Conservation (phyloP, 768 basidiomycete genomes). For the Phallus indusiatus region DNA sequence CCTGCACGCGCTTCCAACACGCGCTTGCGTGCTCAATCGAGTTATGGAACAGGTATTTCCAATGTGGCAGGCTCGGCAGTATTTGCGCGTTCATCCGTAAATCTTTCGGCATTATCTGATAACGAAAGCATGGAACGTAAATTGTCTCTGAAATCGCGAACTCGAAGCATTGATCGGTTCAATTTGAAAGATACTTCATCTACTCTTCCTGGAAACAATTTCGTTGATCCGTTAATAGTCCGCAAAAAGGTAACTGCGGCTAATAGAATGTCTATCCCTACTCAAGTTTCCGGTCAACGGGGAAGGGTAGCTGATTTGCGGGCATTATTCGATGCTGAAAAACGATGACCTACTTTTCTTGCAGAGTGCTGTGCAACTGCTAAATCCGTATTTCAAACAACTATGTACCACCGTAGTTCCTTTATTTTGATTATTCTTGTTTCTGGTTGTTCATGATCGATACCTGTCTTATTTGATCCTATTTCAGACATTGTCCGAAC, state of each 20-base stretch:
- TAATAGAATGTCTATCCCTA: conserved; percentile 32
- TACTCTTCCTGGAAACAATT: conserved; percentile 33
- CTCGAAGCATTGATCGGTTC: conserved; percentile 29
- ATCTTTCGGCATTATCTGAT: neutral
- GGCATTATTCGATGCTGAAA: conserved; percentile 62
- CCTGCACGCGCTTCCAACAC: conserved; percentile 9
- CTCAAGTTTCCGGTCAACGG: conserved; percentile 26
- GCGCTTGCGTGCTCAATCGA: conserved; percentile 11
- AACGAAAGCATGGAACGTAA: neutral
- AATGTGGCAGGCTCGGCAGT: neutral
- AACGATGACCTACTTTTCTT: conserved; percentile 4
- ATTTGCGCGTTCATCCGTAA: conserved; percentile 1
- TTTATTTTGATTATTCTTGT: too few relatives aligned
- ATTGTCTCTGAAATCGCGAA: conserved; percentile 16
- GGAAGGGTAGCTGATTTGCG: conserved; percentile 68
- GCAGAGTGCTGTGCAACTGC: too few relatives aligned
- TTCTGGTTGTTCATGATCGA: too few relatives aligned
- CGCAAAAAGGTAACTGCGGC: conserved; percentile 51
- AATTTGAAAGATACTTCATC: conserved; percentile 13
- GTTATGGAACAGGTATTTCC: conserved; percentile 10
- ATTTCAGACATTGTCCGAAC: too few relatives aligned
- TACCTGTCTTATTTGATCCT: too few relatives aligned
- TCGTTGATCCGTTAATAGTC: conserved; percentile 69
- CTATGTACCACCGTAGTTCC: too few relatives aligned
- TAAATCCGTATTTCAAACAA: too few relatives aligned